Base-by-base conservation (phyloP, 805 yeast genomes). In the Kazachstania martiniae region DNA sequence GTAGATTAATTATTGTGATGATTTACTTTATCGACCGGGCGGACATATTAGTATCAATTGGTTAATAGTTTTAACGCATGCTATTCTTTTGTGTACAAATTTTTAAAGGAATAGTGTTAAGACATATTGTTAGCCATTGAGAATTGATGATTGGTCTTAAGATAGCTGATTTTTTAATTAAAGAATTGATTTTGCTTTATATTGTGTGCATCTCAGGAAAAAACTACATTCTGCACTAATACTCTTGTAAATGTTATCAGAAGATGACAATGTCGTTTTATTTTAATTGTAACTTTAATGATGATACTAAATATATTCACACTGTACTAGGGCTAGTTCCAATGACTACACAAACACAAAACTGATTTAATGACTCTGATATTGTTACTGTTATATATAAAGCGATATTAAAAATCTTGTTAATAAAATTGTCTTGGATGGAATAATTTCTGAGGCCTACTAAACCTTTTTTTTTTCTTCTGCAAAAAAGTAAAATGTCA, bases 21-120 rank as follows among this genome's bases (percentile, higher is more conserved):
- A 57, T 53, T 44, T 34, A 51, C 42, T 9, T 48, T 51, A 53
- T 58, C 60, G 68, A 62, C 68, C 68, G 68, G 68, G 68, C 68
- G 68, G 66, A 62, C 68, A 62, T 62, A 57, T 38, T 47, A 55
- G 61, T 56, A 56, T 54, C 46, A 43, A 29, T 18, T 35, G 42
- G 39, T 38, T 37, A 42, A 51, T 41, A 42, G 51, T 40, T 37
- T 33, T 35, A 36, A 40, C 42, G 32, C 31, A 40, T 38, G 38
- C 40, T 28, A 42, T 45, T 42, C 47, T 49, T 47, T 50, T 47
- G 61, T 58, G 61, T 58, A 56, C 61, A 58, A 52, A 52, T 38
- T 53, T 55, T 44, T 46, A 45, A 40, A 51, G 47, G 50, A 45
- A 33, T 35, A 47, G 46, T 43, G 49, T 32, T 19, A 38, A 34